Base-by-base conservation (phyloP, 2,329 filamentous ascomycete species). In the Talaromyces atroroseus region DNA sequence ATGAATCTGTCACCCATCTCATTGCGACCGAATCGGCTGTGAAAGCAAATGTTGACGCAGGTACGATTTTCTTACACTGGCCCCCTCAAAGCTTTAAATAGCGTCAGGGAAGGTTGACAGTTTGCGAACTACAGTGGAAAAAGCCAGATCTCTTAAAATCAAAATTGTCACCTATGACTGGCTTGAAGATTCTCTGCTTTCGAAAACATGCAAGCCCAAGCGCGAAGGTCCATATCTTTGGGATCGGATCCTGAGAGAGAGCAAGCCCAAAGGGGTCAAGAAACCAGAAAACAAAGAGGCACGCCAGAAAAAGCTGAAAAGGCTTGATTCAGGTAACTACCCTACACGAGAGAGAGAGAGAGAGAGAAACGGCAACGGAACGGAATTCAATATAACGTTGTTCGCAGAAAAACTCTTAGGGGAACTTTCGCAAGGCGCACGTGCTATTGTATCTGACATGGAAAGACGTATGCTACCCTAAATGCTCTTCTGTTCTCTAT, bases 1-100 rank as follows among this genome's bases (percentile, higher is more conserved):
- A 76, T 24, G 67, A 76, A 0, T 64, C 74, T 0, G 82, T 87
- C 10, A 95, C 90, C 0, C 90, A 95, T 70, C 74, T 96, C 0
- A 78, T 96, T 21, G 82, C 84, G 54, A 83, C 82, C 0, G 75
- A 80, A 50, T 78, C 83, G 34, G 81, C 85, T 16, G 91, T 83
- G 69, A 78, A 80, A 59, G 70, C 76, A 6, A 64, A 76, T 1
- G 68, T 69, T 58, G 69, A 77, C 49, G 68, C 72, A 62, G 69
- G 77, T 75, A 69, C 50, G 60, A 36, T 16, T 20, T 18, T 21
- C 14, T n/a, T 10, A 16, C 8, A 20, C 12, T 44, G 40, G 20
- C 5, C n/a, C n/a, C 34, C n/a, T 38, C 34, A n/a, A 38, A 38
- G 2, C 32, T 8, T 36, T 40, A 40, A 8, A 7, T 18, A 40